phyloP scores from a whole-genome alignment of 306 rosid genomes.

The Inga oerstediana region DNA sequence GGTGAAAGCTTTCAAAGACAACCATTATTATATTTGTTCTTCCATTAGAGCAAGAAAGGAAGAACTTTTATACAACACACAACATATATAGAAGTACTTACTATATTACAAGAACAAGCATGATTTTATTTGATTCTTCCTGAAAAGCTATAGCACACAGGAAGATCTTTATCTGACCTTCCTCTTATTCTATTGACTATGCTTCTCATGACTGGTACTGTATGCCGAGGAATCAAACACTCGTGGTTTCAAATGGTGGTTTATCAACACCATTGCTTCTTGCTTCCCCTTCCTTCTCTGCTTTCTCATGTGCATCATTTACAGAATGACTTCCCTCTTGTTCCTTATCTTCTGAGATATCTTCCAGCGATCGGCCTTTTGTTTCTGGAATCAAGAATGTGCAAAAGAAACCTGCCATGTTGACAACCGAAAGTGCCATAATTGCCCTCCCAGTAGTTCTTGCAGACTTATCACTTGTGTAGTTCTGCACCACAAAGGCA shows the following conservation, averaged over 20 bases:
- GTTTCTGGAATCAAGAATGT: conserved; percentile 71
- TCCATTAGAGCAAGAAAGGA: conserved; percentile 3
- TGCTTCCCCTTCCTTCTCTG: conserved; percentile 25
- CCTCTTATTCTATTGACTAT: conserved; percentile 17
- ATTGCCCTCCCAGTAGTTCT: conserved; percentile 29
- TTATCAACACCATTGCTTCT: conserved; percentile 30
- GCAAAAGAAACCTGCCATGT: conserved; percentile 53
- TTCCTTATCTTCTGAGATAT: conserved; percentile 55
- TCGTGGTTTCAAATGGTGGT: conserved; percentile 8
- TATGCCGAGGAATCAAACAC: conserved; percentile 32
- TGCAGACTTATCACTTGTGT: conserved; percentile 16
- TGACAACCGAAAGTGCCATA: conserved; percentile 44
- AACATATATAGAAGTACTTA: conserved; percentile 21
- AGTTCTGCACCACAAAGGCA: conserved; percentile 56
- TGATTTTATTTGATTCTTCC: conserved; percentile 4
- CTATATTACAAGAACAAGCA: conserved; percentile 12
- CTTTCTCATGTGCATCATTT: not conserved
- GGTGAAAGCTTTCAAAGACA: conserved; percentile 9
- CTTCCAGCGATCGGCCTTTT: conserved; percentile 58
- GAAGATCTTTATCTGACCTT: conserved; percentile 21
- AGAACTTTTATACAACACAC: not conserved
- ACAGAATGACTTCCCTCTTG: not conserved
- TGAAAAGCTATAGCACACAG: not conserved
- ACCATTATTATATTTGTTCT: conserved; percentile 31
- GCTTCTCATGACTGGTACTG: conserved; percentile 12